These are phyloP conservation scores for Acacia acuminata DNA, from an alignment of 306 rosid genomes.

Conservation along the genomic window DNA sequence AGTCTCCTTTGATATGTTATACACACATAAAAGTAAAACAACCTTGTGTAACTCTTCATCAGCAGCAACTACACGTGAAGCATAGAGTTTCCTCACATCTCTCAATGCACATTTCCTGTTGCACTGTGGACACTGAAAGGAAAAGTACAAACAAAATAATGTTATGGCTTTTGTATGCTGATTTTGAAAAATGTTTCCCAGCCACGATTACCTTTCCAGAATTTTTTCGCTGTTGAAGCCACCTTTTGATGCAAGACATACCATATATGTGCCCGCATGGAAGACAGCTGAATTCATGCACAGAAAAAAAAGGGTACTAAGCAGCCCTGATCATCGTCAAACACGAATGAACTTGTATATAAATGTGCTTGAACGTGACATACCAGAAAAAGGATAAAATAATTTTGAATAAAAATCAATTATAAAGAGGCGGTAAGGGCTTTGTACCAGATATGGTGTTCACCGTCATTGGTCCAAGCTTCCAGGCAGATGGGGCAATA, in stretches of 20 bases:
- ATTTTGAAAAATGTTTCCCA: background rate
- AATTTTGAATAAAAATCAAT: background rate
- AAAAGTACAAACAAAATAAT: slow-evolving; percentile 10
- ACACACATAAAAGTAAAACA: slow-evolving; percentile 10
- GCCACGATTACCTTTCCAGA: slow-evolving; percentile 60
- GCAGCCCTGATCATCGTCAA: background rate
- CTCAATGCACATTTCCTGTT: slow-evolving; percentile 64
- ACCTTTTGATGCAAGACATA: slow-evolving; percentile 76
- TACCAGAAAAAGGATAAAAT: background rate
- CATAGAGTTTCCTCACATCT: slow-evolving; percentile 80
- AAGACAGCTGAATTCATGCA: slow-evolving; percentile 69
- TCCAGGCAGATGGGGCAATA: slow-evolving; percentile 90
- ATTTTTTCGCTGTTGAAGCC: slow-evolving; percentile 62
- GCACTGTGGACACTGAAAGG: slow-evolving; percentile 83
- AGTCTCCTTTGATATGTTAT: background rate
- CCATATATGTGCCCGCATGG: slow-evolving; percentile 94
- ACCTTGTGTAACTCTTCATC: slow-evolving; percentile 85
- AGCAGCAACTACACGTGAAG: slow-evolving; percentile 54
- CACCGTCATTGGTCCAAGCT: slow-evolving; percentile 68
- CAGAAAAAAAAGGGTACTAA: background rate
- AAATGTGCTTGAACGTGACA: background rate
- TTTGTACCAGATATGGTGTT: slow-evolving; percentile 68
- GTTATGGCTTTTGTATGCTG: background rate
- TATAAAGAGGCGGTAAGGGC: background rate
- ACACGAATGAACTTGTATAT: background rate